Base-by-base conservation (phyloP, 192 early-diverging fungal genomes). In the Coemansia sp. region DNA sequence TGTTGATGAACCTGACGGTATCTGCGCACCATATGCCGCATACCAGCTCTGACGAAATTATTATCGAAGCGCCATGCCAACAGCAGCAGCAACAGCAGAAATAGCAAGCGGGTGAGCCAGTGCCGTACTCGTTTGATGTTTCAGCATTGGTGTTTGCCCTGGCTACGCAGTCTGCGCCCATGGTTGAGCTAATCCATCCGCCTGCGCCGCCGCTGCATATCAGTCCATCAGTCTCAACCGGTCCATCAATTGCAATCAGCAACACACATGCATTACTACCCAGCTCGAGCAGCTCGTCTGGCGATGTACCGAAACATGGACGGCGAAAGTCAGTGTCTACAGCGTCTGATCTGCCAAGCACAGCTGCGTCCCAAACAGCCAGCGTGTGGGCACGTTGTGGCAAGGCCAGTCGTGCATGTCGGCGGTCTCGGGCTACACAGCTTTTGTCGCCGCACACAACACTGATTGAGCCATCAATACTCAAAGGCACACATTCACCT, bases 21-120 rank as follows among this genome's bases (percentile, higher is more conserved):
- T 81, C 78, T 2, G 78, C 78, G 0, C 78, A 81, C 49, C 72
- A 81, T 50, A 49, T 81, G 57, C 72, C 78, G 29, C 67, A 73
- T 60, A 64, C 59, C 64, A 67, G 41, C 56, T 56, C 56, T 11
- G 77, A 71, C 56, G 71, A 70, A 9, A 67, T 74, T 7, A 48
- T 73, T 16, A 27, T 39, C 0, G 12, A 62, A 8, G 11, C 23
- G 57, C 1, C 38, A 21, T 16, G 4, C 16, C 39, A 43, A 14
- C 10, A 12, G 38, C 26, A 39, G 7, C 38, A 39, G 38, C 38
- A 43, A 4, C n/a, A n/a, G n/a, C n/a, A n/a, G n/a, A n/a, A n/a
- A n/a, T n/a, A n/a, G n/a, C 39, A 43, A 43, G n/a, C 2, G 4
- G 17, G 19, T 17, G 21, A 14, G 0, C 45, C 17, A 29, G 21